Base-by-base conservation (phyloP, 495 filamentous ascomycete species). In the Chaetomium cochliodes region DNA sequence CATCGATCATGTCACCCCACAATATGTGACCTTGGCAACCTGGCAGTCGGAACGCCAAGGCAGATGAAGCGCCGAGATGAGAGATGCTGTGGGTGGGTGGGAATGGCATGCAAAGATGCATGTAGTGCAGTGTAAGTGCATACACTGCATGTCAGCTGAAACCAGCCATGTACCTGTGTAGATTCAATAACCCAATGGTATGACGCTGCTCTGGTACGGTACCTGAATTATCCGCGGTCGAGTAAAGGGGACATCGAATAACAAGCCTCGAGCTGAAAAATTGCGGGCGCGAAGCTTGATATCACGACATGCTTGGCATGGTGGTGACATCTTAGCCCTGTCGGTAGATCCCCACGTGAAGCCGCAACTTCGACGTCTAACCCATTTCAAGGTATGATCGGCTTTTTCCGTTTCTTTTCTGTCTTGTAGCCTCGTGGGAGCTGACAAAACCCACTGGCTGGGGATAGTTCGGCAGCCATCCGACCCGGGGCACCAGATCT, bases 231-330 rank as follows among this genome's bases (percentile, higher is more conserved):
- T 12, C 51, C 12, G 13, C 4, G 16, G 16, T 20, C 37, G 22
- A 58, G n/a, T 25, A 37, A 37, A 39, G 39, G 12, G 8, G 37
- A 58, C 37, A 8, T 16, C 39, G 13, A 25, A 28, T 25, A 41
- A 28, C 54, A 41, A 33, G 54, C 28, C 3, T 56, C 33, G 11
- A 56, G 54, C 54, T 56, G 54, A 56, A 56, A 12, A 50, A 22
- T 50, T 22, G 30, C 30, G 33, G 54, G 33, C 22, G 55, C 23
- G n/a, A 58, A 22, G 55, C 37, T 25, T 58, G 39, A 18, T 58
- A 42, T 58, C 55, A 28, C 55, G 39, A 44, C 55, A 58, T 58
- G 39, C 55, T 58, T 58, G 55, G 55, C 55, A 58, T 58, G 55
- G 55, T 58, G 55, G 55, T 58, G 55, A 58, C 16, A 58, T 58